phyloP scores from a whole-genome alignment of 257 asterid genomes.

The Solanum paucissectum region DNA sequence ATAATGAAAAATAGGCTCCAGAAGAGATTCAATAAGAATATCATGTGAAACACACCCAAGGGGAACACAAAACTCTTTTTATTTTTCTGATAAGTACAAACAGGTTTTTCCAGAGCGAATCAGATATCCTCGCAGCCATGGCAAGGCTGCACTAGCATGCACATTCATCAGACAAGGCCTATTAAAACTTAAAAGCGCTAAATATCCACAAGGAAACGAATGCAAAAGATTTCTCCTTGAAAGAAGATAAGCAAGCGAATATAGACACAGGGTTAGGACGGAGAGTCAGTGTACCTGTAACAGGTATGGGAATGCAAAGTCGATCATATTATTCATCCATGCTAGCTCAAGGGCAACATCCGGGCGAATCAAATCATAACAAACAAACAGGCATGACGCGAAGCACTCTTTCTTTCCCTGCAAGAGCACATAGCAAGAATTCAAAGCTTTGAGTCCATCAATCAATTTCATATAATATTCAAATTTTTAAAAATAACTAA shows the following conservation, averaged over 20 bases:
- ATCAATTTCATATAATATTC: not conserved
- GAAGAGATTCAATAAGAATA: not conserved
- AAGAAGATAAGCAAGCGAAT: not conserved
- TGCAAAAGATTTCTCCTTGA: not conserved
- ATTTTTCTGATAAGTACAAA: not conserved
- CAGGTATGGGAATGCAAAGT: slow-evolving; percentile 93
- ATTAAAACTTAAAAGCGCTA: not conserved
- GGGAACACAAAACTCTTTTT: not conserved
- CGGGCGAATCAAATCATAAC: slow-evolving; percentile 84
- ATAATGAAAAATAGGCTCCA: not conserved
- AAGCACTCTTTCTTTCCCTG: slow-evolving; percentile 99
- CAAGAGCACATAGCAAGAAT: slow-evolving; percentile 2
- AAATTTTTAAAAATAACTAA: not conserved
- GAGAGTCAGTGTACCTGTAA: slow-evolving; percentile 55
- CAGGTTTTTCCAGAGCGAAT: not conserved
- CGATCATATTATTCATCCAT: slow-evolving; percentile 93
- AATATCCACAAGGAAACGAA: not conserved
- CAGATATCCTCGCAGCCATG: not conserved
- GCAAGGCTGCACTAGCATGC: not conserved
- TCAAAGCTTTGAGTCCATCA: not conserved
- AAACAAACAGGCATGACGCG: slow-evolving; percentile 94
- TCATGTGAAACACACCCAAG: not conserved
- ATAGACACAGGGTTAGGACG: not conserved
- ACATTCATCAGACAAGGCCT: not conserved
- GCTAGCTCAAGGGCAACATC: slow-evolving; percentile 97